These are phyloP conservation scores for Balamuthia mandrillaris DNA, from an alignment of 208 protist species.

Conservation along the genomic window DNA sequence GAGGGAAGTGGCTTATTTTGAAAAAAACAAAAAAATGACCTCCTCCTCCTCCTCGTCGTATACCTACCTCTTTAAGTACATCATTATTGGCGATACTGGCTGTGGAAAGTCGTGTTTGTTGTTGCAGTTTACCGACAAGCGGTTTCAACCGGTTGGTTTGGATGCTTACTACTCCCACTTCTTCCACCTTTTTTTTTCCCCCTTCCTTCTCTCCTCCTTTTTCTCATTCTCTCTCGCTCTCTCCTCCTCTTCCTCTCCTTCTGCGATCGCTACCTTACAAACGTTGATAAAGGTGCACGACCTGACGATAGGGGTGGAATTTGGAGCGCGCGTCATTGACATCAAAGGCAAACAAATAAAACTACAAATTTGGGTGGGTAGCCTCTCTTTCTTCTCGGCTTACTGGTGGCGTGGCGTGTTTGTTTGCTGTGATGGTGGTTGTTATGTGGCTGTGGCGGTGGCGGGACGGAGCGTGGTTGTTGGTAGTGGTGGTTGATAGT, in stretches of 20 bases:
- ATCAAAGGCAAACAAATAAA: constrained; percentile 82
- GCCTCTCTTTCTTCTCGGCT: constrained; percentile 42
- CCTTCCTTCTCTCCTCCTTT: no score
- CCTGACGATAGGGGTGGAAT: constrained; percentile 95
- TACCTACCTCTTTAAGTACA: constrained; percentile 97
- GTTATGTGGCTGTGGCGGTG: not conserved
- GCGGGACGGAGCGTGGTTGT: not conserved
- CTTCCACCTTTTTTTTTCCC: no score
- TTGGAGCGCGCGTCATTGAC: constrained; percentile 81
- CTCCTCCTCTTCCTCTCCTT: no score
- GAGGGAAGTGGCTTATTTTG: no score
- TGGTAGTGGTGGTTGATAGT: not conserved
- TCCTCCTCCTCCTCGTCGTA: constrained; percentile 53
- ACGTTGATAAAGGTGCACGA: no score
- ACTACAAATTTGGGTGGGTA: constrained; percentile 94
- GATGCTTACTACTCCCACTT: no score
- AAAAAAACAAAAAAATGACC: no score
- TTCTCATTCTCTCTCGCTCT: no score
- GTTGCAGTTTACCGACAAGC: constrained; percentile 97
- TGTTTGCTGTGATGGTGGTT: not conserved
- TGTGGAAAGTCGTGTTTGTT: constrained; percentile 97
- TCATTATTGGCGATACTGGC: constrained; percentile 78
- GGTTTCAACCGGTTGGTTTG: constrained; percentile 97
- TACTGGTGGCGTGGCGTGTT: no score
- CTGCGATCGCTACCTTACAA: no score